Evolutionary conservation across 129 eudicot species (phyloP).

Genomic region (Glebionis coronaria): DNA sequence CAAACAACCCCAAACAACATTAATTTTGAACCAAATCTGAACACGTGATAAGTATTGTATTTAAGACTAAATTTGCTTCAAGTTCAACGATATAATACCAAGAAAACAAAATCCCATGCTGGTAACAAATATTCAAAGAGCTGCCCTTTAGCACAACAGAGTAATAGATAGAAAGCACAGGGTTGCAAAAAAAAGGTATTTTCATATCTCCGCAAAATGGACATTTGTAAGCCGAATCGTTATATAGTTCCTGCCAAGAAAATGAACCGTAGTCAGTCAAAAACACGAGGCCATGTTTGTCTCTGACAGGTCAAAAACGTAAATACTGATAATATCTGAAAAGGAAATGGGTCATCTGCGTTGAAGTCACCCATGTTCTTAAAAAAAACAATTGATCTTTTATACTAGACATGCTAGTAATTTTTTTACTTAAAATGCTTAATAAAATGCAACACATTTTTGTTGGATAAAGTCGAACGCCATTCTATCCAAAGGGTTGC

Average conservation of each 20-base stretch:
- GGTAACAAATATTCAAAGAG: constrained; percentile 15
- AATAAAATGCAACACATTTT: too few relatives aligned
- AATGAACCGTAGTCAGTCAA: neutral
- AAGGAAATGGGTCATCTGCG: too few relatives aligned
- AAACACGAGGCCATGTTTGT: too few relatives aligned
- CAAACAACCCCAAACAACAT: constrained; percentile 21
- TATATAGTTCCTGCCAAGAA: constrained; percentile 30
- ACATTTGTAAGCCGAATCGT: constrained; percentile 24
- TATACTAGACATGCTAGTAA: too few relatives aligned
- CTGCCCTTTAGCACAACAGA: constrained; percentile 24
- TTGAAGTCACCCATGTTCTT: too few relatives aligned
- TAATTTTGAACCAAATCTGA: constrained; percentile 7
- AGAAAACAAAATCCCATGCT: constrained; percentile 12
- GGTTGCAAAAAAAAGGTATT: constrained; percentile 27
- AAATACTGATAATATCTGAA: too few relatives aligned
- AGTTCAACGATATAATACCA: neutral
- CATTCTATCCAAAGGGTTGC: too few relatives aligned
- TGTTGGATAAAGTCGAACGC: too few relatives aligned
- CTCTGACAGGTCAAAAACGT: too few relatives aligned
- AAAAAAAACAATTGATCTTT: too few relatives aligned
- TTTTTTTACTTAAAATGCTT: too few relatives aligned
- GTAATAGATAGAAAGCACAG: constrained; percentile 4
- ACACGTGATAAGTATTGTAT: neutral
- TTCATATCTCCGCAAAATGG: constrained; percentile 35
- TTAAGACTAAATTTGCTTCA: constrained; percentile 13